Conservation (phyloP, 495 filamentous ascomycete species). For the Lophiostoma macrostomum region DNA sequence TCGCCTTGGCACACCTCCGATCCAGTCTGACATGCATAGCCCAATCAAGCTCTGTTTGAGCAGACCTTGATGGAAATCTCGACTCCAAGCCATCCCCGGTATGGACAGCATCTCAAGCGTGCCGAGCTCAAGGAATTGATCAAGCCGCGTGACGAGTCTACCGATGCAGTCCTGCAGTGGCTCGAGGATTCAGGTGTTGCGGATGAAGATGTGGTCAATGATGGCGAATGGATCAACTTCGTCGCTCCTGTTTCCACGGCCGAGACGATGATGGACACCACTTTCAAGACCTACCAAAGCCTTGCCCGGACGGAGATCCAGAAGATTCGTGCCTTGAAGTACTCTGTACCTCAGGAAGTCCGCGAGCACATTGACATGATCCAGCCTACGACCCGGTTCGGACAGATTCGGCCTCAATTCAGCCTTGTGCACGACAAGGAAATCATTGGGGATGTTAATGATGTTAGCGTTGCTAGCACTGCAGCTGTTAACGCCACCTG, state of each 20-base stretch:
- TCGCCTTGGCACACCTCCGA: background rate
- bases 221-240: constrained; percentile 41
- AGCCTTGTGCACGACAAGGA: constrained; percentile 29
- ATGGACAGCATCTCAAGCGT: constrained; percentile 63
- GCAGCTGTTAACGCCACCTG: constrained; percentile 43
- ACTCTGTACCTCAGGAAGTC: constrained; percentile 61
- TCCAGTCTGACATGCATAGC: constrained; percentile 36
- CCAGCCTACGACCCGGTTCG: constrained; percentile 59
- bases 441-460: background rate
- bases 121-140: constrained; percentile 43
- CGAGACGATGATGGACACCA: constrained; percentile 39
- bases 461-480: background rate
- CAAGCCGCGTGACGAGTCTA: constrained; percentile 29
- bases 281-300: constrained; percentile 36
- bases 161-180: constrained; percentile 34
- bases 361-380: constrained; percentile 54
- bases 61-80: constrained; percentile 60
- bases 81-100: constrained; percentile 57
- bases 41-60: constrained; percentile 56
- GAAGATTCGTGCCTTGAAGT: constrained; percentile 54
- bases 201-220: constrained; percentile 30
- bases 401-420: constrained; percentile 40
- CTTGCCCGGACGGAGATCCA: constrained; percentile 23
- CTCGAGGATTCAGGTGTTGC: constrained; percentile 32
- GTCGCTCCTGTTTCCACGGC: constrained; percentile 34